phyloP scores from a whole-genome alignment of 2,329 filamentous ascomycete species.

The Verticillium klebahnii region DNA sequence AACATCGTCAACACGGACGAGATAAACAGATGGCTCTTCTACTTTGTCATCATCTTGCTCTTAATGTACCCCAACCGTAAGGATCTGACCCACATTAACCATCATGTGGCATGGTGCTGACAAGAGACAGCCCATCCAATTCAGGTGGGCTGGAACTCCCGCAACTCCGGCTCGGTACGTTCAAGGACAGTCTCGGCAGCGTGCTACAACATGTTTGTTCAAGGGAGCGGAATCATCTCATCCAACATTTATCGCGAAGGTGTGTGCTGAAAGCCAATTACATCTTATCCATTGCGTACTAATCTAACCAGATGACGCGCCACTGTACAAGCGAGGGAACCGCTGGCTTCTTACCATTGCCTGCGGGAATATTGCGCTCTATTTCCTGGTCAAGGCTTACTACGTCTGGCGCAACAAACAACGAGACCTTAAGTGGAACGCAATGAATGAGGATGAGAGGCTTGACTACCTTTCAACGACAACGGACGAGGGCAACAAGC shows the following conservation, averaged over 20 bases:
- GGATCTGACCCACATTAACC: slow-evolving; percentile 14
- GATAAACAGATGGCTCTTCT: slow-evolving; percentile 28
- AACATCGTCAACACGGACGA: slow-evolving; percentile 27
- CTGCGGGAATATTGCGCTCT: slow-evolving; percentile 25
- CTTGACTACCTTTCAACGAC: slow-evolving; percentile 32
- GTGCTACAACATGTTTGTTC: slow-evolving; percentile 55
- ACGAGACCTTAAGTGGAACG: slow-evolving; percentile 20
- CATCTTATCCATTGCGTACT: slow-evolving; percentile 28
- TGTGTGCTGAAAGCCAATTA: not conserved
- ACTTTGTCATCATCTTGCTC: slow-evolving; percentile 26
- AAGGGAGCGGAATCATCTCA: slow-evolving; percentile 35
- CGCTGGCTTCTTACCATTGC: slow-evolving; percentile 46
- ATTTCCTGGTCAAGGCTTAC: slow-evolving; percentile 23
- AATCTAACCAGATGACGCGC: slow-evolving; percentile 27
- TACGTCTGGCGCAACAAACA: slow-evolving; percentile 27
- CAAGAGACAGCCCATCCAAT: slow-evolving; percentile 34
- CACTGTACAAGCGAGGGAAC: slow-evolving; percentile 51
- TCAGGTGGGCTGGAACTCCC: slow-evolving; percentile 40
- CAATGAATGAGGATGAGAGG: slow-evolving; percentile 21
- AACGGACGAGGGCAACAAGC: slow-evolving; percentile 36
- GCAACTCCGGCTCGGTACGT: slow-evolving; percentile 58
- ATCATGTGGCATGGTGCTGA: slow-evolving; percentile 2
- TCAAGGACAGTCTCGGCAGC: slow-evolving; percentile 58
- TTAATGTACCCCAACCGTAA: slow-evolving; percentile 27
- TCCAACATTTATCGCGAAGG: slow-evolving; percentile 32